phyloP scores from a whole-genome alignment of 495 filamentous ascomycete species.

The Massariosphaeria phaeospora region DNA sequence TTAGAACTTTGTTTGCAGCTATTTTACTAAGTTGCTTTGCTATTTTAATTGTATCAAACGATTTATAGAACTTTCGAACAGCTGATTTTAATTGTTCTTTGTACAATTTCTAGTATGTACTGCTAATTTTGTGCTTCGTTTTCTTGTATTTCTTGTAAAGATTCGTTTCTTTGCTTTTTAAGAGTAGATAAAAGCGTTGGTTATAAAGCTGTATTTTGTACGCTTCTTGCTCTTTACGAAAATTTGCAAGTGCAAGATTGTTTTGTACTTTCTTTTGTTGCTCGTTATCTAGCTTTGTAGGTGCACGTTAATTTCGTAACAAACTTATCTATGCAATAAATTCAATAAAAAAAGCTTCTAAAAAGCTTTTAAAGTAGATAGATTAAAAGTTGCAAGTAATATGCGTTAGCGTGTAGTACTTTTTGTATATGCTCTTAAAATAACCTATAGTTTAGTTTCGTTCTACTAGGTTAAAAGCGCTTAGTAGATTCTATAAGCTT shows the following conservation, averaged over 20 bases:
- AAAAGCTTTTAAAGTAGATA: constrained; percentile 22
- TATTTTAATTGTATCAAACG: constrained; percentile 23
- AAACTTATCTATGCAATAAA: constrained; percentile 16
- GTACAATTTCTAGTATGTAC: constrained; percentile 12
- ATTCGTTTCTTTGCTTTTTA: constrained; percentile 4
- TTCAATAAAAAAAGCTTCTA: constrained; percentile 12
- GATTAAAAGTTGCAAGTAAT: constrained; percentile 19
- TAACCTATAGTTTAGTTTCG: constrained; percentile 24
- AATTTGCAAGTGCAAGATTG: constrained; percentile 5
- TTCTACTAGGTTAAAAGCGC: constrained; percentile 3
- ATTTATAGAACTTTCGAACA: constrained; percentile 23
- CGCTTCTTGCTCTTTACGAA: constrained; percentile 12
- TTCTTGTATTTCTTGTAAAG: constrained; percentile 17
- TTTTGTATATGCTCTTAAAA: constrained; percentile 9
- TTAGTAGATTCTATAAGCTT: no score
- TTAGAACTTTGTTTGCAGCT: constrained; percentile 17
- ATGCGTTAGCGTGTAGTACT: constrained; percentile 23
- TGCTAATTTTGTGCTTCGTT: constrained; percentile 9
- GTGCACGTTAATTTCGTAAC: constrained; percentile 14
- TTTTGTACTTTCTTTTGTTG: constrained; percentile 16
- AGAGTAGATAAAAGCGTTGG: constrained; percentile 20
- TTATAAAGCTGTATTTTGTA: constrained; percentile 10
- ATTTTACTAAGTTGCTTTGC: constrained; percentile 21
- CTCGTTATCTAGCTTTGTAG: constrained; percentile 11
- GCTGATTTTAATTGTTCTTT: constrained; percentile 7